Evolutionary conservation across 352 stramenopile genomes (phyloP), one percentile per base, ranked within the genome.

Genomic region (Phytophthora tentaculata): DNA sequence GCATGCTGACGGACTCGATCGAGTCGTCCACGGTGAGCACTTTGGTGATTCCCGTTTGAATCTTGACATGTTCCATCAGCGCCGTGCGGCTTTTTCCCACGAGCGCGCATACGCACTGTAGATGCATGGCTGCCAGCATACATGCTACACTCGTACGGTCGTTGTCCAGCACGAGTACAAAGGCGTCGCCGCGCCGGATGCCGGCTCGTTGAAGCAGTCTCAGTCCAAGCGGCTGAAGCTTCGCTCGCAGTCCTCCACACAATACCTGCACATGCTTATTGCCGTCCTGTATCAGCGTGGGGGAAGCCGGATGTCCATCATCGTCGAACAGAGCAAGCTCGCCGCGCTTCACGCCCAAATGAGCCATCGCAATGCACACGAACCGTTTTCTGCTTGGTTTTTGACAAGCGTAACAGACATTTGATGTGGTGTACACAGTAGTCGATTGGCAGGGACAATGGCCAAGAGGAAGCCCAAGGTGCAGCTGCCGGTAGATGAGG

Each of bases 101-200:
- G 14, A 92, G 51, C 5, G 78, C 63, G 22, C 83, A 92, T 3
- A 90, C 73, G 41, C 79, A 87, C 32, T 79, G 51, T 41, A 93
- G 61, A 54, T 87, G 61, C 84, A 92, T 88, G 3, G 87, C 84
- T 8, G 67, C 85, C 35, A 92, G 69, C 61, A 95, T 81, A 59
- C 83, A 92, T 39, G 85, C 84, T 26, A 89, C 85, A 56, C 87
- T 90, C 17, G 83, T 83, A 50, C 77, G 71, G 61, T 95, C 69
- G 61, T 95, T 93, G 60, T 90, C 84, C 24, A 93, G 22, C 10
- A 95, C 72, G 23, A 95, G 76, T 5, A 93, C 66, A 67, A 95
- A 89, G n/a, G 79, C 72, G 20, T 81, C 75, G 24, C 64, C 61
- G 10, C 60, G 67, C 29, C 47, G 28, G 24, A 93, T 55, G 19